Conservation (phyloP, 305 asterid genomes). For the Solanum hybrid region DNA sequence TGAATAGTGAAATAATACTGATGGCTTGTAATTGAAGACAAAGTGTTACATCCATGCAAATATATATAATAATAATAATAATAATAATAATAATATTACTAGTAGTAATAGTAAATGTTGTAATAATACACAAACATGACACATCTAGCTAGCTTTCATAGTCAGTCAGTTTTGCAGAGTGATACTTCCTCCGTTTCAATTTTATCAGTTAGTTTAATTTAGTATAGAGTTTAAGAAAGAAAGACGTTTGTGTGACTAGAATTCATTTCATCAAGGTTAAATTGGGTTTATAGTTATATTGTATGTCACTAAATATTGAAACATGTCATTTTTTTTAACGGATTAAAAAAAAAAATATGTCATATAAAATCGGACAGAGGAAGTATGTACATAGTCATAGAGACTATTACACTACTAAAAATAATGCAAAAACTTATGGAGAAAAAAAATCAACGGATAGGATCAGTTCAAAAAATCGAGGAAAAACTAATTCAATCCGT, state of each 20-base stretch:
- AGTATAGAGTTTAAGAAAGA: rapidly evolving
- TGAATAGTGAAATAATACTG: background rate
- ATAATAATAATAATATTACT: background rate
- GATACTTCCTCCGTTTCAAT: background rate
- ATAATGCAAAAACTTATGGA: background rate
- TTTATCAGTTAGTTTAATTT: no score
- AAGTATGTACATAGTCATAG: background rate
- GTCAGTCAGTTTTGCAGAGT: background rate
- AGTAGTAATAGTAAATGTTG: background rate
- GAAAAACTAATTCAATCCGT: background rate
- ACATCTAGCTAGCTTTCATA: background rate
- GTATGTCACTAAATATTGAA: background rate
- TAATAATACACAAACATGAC: background rate
- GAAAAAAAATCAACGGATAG: background rate
- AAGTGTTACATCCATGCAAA: background rate
- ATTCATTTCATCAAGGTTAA: no score
- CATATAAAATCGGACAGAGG: background rate
- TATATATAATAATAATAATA: background rate
- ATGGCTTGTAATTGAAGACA: background rate
- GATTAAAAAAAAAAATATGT: no score
- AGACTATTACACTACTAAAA: background rate
- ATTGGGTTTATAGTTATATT: background rate
- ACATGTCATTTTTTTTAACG: no score
- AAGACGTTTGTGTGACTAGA: background rate
- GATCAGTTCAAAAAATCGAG: background rate